These are phyloP conservation scores for Fusarium dimerum DNA, from an alignment of 2,329 filamentous ascomycete genomes.

Conservation along the genomic window DNA sequence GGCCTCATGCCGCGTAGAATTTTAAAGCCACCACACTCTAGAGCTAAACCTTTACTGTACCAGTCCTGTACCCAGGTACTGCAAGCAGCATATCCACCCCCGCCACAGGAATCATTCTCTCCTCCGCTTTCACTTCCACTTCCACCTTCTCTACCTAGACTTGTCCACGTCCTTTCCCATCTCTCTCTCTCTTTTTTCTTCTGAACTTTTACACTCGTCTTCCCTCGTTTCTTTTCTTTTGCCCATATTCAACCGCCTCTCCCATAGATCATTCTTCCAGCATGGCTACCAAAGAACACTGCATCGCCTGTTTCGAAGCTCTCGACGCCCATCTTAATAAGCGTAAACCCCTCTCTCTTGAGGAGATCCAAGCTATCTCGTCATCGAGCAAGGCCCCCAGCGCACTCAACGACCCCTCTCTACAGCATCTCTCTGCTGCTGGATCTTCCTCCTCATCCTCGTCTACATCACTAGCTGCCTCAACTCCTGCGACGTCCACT, in stretches of 20 bases:
- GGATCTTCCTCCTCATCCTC: slow-evolving; percentile 39
- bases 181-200: slow-evolving; percentile 8
- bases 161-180: slow-evolving; percentile 1
- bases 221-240: slow-evolving; percentile 8
- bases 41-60: no score
- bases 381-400: slow-evolving; percentile 25
- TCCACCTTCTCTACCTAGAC: slow-evolving; percentile 3
- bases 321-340: slow-evolving; percentile 74
- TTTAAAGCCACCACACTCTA: no score
- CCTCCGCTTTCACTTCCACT: neutral
- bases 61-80: no score
- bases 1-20: no score
- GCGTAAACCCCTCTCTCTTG: slow-evolving; percentile 66
- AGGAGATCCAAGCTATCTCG: slow-evolving; percentile 69
- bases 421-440: slow-evolving; percentile 41
- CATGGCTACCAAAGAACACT: slow-evolving; percentile 87
- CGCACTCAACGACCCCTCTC: slow-evolving; percentile 41
- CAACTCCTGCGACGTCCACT: slow-evolving; percentile 47
- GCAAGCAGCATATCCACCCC: neutral
- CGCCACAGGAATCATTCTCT: neutral
- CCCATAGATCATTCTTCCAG: slow-evolving; percentile 3
- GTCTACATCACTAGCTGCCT: slow-evolving; percentile 45
- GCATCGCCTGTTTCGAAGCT: slow-evolving; percentile 89
- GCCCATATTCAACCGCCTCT: slow-evolving; percentile 7
- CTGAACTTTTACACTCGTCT: slow-evolving; percentile 9